A percentile compares a stretch with the other conserved stretches of the same genome.
phyloP scores from a whole-genome alignment of 768 basidiomycete species.

The Asterophora parasitica region DNA sequence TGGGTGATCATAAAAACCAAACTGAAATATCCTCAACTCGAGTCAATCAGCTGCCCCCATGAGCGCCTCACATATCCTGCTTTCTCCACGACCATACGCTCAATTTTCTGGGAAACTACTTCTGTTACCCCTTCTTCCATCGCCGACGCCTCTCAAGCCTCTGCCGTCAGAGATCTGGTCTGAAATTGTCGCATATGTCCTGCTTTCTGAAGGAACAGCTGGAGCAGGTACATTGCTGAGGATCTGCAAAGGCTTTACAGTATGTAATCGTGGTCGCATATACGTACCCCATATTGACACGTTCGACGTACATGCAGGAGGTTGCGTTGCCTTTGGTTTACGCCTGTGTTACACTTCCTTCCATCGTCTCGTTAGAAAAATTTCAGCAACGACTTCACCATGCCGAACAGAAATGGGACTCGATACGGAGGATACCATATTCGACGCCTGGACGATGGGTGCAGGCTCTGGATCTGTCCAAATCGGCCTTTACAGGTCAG shows the following conservation, averaged over 20 bases:
- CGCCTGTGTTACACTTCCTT: slow-evolving; percentile 41
- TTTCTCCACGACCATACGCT: slow-evolving; percentile 67
- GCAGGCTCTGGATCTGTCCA: slow-evolving; percentile 66
- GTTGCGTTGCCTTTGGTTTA: slow-evolving; percentile 65
- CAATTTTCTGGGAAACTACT: slow-evolving; percentile 53
- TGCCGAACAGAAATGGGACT: slow-evolving; percentile 82
- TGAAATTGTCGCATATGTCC: slow-evolving; percentile 45
- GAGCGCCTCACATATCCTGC: slow-evolving; percentile 41
- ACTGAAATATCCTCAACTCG: not conserved
- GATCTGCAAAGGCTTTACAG: slow-evolving; percentile 45
- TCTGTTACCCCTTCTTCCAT: slow-evolving; percentile 65
- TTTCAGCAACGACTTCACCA: slow-evolving; percentile 53
- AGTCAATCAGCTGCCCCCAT: slow-evolving; percentile 14
- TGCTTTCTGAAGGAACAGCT: slow-evolving; percentile 21
- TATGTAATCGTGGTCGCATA: slow-evolving; percentile 17
- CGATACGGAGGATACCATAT: slow-evolving; percentile 80
- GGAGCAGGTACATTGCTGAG: slow-evolving; percentile 31
- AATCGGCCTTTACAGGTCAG: slow-evolving; percentile 38
- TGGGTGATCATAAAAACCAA: not conserved
- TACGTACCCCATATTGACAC: not conserved
- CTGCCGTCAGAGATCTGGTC: slow-evolving; percentile 73
- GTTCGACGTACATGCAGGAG: slow-evolving; percentile 18
- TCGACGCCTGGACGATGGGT: slow-evolving; percentile 90
- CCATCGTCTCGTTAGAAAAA: slow-evolving; percentile 42
- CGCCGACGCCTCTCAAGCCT: slow-evolving; percentile 42